Evolutionary conservation across 1,139 yeast species (phyloP), one percentile per base, ranked within the genome.

Genomic region (Geotrichum histeridarum): DNA sequence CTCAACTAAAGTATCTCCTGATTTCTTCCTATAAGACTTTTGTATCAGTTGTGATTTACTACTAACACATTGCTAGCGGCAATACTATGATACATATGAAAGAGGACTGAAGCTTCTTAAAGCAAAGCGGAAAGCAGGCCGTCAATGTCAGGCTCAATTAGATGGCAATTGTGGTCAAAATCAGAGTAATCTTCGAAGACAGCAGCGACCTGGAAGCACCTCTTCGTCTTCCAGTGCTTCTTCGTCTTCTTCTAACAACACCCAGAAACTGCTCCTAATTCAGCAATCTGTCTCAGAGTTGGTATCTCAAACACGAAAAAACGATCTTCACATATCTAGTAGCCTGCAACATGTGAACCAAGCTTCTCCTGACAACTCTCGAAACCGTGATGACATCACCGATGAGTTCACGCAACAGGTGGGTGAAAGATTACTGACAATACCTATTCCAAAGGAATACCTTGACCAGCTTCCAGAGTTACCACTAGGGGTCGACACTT

Each of bases 401-500:
- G 27, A 22, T 3, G 27, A 22, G 27, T 22, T 22, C 5, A 22
- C 27, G 27, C 27, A 3, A 42, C 56, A 9, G 56, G 38, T 11
- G 45, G 54, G 5, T 44, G 15, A 17, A 17, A 38, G 30, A 18
- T 15, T 46, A 6, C 73, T 80, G 54, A 35, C 36, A 6, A 12
- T 37, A 2, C 87, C 86, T 2, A 87, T 90, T 52, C 97, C 97
- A 1, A 81, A 80, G n/a, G 81, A 83, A 6, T 69, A 90, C 43
- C 72, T 90, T 48, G 76, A 79, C 51, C 81, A 81, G 63, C 81
- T 90, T 51, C 96, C 96, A 11, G 83, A 82, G 48, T 73, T 90
- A 37, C 96, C 96, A 0, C 83, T 85, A n/a, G 86, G 83, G 53
- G 84, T 84, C 41, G 83, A 80, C 60, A 87, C 95, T 4, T 89